phyloP scores from a whole-genome alignment of 345 rosid genomes.

The Odontarrhena argentea region DNA sequence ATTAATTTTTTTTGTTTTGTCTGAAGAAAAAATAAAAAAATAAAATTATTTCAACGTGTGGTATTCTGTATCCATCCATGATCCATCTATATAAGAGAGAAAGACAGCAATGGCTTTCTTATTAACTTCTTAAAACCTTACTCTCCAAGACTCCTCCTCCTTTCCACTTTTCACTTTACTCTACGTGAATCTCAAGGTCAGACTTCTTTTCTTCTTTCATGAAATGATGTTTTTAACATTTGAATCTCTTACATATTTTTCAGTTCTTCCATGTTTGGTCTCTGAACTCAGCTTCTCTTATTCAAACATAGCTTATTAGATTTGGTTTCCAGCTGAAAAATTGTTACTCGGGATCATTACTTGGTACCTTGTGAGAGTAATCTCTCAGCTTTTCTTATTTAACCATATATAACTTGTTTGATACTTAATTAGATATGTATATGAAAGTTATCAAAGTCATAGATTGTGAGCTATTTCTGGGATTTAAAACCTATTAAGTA shows the following conservation, averaged over 20 bases:
- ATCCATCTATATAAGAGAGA: conserved; percentile 35
- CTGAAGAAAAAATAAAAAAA: too few relatives aligned
- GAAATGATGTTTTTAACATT: background rate
- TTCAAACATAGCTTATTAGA: background rate
- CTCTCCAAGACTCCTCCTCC: conserved; percentile 25
- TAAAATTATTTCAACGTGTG: conserved; percentile 24
- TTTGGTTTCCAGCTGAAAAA: background rate
- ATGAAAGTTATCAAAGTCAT: too few relatives aligned
- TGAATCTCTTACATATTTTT: background rate
- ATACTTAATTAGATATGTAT: background rate
- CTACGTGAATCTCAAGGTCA: conserved; percentile 33
- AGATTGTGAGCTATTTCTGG: background rate
- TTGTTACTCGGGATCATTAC: too few relatives aligned
- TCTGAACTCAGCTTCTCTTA: too few relatives aligned
- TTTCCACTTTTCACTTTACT: conserved; percentile 17
- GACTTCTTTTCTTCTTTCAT: background rate
- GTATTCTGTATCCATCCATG: conserved; percentile 33
- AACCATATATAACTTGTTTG: background rate
- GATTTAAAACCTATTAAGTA: background rate
- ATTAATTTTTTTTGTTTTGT: background rate
- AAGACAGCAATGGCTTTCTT: conserved; percentile 35
- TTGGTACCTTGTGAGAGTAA: too few relatives aligned
- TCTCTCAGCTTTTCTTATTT: background rate
- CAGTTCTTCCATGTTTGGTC: background rate
- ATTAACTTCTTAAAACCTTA: conserved; percentile 34